Conservation (phyloP, 345 rosid species). For the Tarenaya hassleriana region DNA sequence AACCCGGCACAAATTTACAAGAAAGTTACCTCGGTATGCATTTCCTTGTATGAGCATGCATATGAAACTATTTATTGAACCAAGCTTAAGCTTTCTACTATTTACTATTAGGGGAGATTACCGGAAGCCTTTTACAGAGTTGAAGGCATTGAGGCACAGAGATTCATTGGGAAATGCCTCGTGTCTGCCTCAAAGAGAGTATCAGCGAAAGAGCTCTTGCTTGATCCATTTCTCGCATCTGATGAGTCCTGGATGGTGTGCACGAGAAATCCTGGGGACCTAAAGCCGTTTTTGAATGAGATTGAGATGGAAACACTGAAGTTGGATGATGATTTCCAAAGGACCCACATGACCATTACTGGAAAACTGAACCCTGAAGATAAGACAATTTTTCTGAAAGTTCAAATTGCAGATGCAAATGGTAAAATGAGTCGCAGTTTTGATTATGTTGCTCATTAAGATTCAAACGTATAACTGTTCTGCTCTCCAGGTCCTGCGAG, state of each 20-base stretch:
- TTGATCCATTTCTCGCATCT: slow-evolving; percentile 55
- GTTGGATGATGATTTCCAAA: slow-evolving; percentile 31
- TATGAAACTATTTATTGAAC: slow-evolving; percentile 15
- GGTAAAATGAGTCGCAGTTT: slow-evolving; percentile 28
- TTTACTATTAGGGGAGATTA: slow-evolving; percentile 52
- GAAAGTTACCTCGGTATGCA: slow-evolving; percentile 60
- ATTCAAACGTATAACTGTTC: slow-evolving; percentile 4
- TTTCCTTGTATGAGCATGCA: slow-evolving; percentile 15
- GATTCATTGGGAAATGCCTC: slow-evolving; percentile 58
- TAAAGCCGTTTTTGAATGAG: slow-evolving; percentile 46
- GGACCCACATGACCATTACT: slow-evolving; percentile 53
- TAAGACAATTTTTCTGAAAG: slow-evolving; percentile 58
- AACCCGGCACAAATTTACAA: slow-evolving; percentile 72
- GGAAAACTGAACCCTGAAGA: slow-evolving; percentile 67
- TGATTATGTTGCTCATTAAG: slow-evolving; percentile 9
- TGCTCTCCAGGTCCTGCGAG: slow-evolving; percentile 38
- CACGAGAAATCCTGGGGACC: slow-evolving; percentile 27
- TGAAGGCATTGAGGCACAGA: slow-evolving; percentile 55
- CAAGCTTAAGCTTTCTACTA: slow-evolving; percentile 2
- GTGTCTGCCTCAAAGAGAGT: slow-evolving; percentile 56
- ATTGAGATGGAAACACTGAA: slow-evolving; percentile 47
- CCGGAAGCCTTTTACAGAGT: slow-evolving; percentile 62
- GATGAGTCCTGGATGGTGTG: slow-evolving; percentile 35
- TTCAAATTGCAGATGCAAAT: slow-evolving; percentile 45
- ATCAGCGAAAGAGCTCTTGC: slow-evolving; percentile 55